Evolutionary conservation across 2,329 filamentous ascomycete genomes (phyloP).

Genomic region (Lachnellula hyalina): DNA sequence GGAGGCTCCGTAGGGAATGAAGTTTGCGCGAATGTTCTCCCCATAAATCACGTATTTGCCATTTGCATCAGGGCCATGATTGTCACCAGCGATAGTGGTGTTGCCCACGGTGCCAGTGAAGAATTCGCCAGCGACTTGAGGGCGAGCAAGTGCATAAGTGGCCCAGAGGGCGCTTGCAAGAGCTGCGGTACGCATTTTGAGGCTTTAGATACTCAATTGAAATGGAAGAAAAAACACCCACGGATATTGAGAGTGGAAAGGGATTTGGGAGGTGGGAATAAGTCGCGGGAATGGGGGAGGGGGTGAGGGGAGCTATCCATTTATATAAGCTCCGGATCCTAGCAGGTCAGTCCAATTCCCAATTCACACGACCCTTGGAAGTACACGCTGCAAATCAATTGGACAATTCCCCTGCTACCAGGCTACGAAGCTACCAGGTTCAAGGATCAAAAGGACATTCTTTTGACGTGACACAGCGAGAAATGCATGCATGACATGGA

Average conservation of each 20-base stretch:
- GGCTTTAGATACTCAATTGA: slow-evolving; percentile 1
- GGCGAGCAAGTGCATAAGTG: slow-evolving; percentile 5
- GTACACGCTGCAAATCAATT: neutral
- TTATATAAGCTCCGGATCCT: slow-evolving; percentile 6
- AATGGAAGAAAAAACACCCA: neutral
- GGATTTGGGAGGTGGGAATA: neutral
- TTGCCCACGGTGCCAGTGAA: slow-evolving; percentile 26
- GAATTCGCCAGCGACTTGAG: slow-evolving; percentile 18
- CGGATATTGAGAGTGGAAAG: neutral
- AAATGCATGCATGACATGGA: neutral
- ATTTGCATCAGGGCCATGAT: slow-evolving; percentile 43
- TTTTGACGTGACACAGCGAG: slow-evolving; percentile 2
- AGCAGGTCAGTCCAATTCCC: neutral
- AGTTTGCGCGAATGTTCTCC: slow-evolving; percentile 60
- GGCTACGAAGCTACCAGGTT: neutral
- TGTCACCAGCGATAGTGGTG: slow-evolving; percentile 19
- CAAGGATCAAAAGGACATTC: neutral
- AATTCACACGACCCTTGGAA: neutral
- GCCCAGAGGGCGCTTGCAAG: slow-evolving; percentile 12
- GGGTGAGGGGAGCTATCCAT: slow-evolving; percentile 16
- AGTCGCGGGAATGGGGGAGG: slow-evolving; percentile 3
- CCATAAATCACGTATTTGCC: slow-evolving; percentile 70
- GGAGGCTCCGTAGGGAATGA: slow-evolving; percentile 70
- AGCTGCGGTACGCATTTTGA: slow-evolving; percentile 18
- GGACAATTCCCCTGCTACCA: neutral